Percentiles rank a stretch among this genome's conserved stretches.
phyloP scores from a whole-genome alignment of 2,329 filamentous ascomycete genomes.

The Pseudocercospora eumusae region DNA sequence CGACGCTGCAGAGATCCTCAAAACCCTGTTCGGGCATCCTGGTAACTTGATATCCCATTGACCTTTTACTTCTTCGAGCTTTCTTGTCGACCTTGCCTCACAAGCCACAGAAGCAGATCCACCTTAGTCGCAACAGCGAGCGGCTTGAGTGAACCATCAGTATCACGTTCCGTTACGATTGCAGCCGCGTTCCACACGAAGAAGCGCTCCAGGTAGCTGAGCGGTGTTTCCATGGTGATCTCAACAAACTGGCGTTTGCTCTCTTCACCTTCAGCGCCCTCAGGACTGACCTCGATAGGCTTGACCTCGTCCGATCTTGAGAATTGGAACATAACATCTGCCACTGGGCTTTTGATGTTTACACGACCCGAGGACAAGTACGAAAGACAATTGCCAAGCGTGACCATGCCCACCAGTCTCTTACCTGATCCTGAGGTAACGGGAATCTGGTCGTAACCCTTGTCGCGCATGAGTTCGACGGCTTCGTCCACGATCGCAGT shows the following conservation, averaged over 20 bases:
- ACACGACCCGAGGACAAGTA: constrained; percentile 85
- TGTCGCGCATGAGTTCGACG: constrained; percentile 97
- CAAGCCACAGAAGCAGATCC: constrained; percentile 88
- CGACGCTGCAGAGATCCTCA: neutral
- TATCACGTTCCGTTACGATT: constrained; percentile 78
- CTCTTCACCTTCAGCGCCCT: constrained; percentile 45
- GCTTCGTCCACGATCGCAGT: constrained; percentile 76
- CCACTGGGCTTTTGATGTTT: constrained; percentile 69
- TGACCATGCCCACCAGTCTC: constrained; percentile 86
- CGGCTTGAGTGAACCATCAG: constrained; percentile 64
- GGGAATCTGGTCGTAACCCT: constrained; percentile 95
- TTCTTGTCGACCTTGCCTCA: constrained; percentile 58
- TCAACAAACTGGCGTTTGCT: constrained; percentile 74
- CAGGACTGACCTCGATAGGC: constrained; percentile 75
- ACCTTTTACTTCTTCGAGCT: neutral
- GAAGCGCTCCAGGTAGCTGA: constrained; percentile 83
- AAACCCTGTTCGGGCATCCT: neutral
- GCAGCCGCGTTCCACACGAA: constrained; percentile 98
- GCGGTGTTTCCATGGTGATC: constrained; percentile 86
- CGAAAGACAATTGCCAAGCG: constrained; percentile 88
- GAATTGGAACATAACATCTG: constrained; percentile 97
- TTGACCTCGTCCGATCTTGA: constrained; percentile 81
- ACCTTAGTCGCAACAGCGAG: constrained; percentile 95
- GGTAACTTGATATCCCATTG: neutral
- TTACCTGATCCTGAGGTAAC: constrained; percentile 69